phyloP scores from a whole-genome alignment of 2,329 filamentous ascomycete species.

The Sporothrix euskadiensis region DNA sequence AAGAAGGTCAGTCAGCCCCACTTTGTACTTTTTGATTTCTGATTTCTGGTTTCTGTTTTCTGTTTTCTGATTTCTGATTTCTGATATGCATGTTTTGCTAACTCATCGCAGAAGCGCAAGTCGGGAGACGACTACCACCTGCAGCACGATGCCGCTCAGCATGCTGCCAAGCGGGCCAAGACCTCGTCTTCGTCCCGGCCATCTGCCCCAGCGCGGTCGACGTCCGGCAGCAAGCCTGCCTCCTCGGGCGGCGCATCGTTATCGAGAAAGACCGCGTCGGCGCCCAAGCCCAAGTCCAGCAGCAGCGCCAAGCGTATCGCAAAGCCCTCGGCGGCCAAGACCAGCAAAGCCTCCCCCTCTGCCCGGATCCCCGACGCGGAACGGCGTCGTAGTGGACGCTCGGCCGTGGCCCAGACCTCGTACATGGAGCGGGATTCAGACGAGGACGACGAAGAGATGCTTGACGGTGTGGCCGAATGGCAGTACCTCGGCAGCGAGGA shows the following conservation, averaged over 20 bases:
- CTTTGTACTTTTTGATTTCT: too few relatives aligned
- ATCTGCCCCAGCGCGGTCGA: constrained; percentile 36
- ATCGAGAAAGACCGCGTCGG: constrained; percentile 37
- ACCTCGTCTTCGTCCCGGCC: constrained; percentile 37
- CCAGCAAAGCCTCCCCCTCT: constrained; percentile 23
- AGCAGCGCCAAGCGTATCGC: constrained; percentile 21
- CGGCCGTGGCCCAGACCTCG: constrained; percentile 46
- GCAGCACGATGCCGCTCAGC: constrained; percentile 39
- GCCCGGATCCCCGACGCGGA: constrained; percentile 44
- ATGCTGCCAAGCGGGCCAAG: constrained; percentile 45
- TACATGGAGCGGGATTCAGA: constrained; percentile 60
- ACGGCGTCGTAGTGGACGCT: constrained; percentile 58
- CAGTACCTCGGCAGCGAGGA: constrained; percentile 49
- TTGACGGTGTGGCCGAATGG: constrained; percentile 61
- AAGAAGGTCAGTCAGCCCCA: constrained; percentile 58
- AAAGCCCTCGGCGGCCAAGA: constrained; percentile 21
- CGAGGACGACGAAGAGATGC: constrained; percentile 63
- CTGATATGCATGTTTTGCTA: neutral
- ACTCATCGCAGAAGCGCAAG: constrained; percentile 55
- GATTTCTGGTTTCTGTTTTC: neutral
- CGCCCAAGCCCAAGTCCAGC: constrained; percentile 17
- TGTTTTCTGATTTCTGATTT: neutral
- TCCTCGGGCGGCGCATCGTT: constrained; percentile 33
- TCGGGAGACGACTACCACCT: constrained; percentile 51
- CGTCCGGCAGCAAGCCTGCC: constrained; percentile 33